phyloP scores from a whole-genome alignment of 2,329 filamentous ascomycete genomes.

The Aspergillus spinulosporus region DNA sequence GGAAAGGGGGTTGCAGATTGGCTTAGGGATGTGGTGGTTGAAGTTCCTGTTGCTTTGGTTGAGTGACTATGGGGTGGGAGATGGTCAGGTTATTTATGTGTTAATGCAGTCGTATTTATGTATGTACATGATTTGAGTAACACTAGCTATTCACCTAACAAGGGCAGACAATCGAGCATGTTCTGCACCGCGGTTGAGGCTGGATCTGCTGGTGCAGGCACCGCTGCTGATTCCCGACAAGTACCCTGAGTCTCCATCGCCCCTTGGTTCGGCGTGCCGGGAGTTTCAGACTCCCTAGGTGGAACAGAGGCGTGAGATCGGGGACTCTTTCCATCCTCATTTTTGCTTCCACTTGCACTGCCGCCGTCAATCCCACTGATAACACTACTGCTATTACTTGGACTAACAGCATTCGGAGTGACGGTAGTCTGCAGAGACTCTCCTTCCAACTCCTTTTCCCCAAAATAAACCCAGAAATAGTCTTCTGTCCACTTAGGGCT shows the following conservation, averaged over 20 bases:
- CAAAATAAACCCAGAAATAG: constrained; percentile 9
- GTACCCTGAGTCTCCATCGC: not conserved
- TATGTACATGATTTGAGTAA: not conserved
- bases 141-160: constrained; percentile 5
- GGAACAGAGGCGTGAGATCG: not conserved
- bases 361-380: not conserved
- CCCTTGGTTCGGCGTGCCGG: not conserved
- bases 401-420: not conserved
- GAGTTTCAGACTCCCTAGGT: not conserved
- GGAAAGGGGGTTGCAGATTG: constrained; percentile 58
- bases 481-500: not conserved
- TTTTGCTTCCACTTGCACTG: not conserved
- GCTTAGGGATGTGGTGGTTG: constrained; percentile 47
- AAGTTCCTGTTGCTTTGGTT: constrained; percentile 33
- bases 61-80: not conserved
- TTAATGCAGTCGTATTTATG: not conserved
- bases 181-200: constrained; percentile 1
- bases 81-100: not conserved
- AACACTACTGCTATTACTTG: not conserved
- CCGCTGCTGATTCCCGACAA: not conserved
- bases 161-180: constrained; percentile 31
- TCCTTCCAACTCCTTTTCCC: constrained; percentile 1
- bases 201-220: not conserved
- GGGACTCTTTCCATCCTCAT: not conserved
- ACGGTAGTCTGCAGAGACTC: not conserved